Evolutionary conservation across 768 basidiomycete genomes (phyloP).

Genomic region (Piloderma croceum): DNA sequence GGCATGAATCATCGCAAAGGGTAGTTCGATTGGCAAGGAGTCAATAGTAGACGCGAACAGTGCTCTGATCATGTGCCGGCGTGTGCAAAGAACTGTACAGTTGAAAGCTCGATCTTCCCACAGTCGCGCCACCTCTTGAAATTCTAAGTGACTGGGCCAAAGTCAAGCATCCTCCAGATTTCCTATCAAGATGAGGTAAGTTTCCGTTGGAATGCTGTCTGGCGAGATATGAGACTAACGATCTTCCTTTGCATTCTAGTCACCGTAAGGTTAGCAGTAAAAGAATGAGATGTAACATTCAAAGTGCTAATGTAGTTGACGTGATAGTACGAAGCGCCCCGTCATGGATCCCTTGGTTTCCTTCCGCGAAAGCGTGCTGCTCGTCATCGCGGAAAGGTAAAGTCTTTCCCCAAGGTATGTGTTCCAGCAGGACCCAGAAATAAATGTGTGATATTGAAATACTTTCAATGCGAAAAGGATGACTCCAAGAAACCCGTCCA

Average conservation of each 20-base stretch:
- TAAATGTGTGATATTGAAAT: conserved; percentile 1
- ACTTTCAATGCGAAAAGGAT: conserved; percentile 55
- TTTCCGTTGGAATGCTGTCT: conserved; percentile 2
- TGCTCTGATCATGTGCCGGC: too few relatives aligned
- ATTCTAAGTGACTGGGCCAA: too few relatives aligned
- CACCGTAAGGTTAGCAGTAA: conserved; percentile 70
- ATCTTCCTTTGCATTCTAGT: conserved; percentile 34
- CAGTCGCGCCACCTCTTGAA: too few relatives aligned
- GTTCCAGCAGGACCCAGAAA: conserved; percentile 2
- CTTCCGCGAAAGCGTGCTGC: conserved; percentile 95
- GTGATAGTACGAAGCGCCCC: conserved; percentile 91
- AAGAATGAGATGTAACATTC: conserved; percentile 17
- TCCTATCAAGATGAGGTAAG: conserved; percentile 38
- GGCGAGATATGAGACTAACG: conserved; percentile 13
- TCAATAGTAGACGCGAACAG: too few relatives aligned
- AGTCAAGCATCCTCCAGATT: too few relatives aligned
- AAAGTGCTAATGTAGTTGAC: conserved; percentile 13
- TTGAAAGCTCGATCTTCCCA: conserved; percentile 20
- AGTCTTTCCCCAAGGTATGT: conserved; percentile 95
- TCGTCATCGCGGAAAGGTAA: conserved; percentile 97
- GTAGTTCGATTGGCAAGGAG: too few relatives aligned
- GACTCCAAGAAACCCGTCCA: conserved; percentile 99
- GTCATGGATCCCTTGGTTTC: conserved; percentile 96
- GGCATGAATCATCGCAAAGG: too few relatives aligned
- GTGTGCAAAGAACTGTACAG: too few relatives aligned